Conservation (phyloP, 306 rosid species). For the Ochetophila trinervis region DNA sequence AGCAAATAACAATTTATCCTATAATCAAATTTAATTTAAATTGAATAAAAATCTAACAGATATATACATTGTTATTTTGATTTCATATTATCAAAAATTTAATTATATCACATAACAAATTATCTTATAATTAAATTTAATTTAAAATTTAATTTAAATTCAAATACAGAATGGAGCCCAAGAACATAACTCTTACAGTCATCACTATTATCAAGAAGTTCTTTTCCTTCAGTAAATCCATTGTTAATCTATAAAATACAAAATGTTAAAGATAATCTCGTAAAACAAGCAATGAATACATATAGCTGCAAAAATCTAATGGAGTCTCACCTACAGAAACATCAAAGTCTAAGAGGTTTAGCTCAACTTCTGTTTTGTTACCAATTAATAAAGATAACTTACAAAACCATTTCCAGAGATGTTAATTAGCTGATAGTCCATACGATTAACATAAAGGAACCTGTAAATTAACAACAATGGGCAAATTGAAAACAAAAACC, state of each 20-base stretch:
- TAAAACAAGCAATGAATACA: neutral
- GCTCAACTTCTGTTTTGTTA: neutral
- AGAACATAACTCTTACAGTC: too few relatives aligned
- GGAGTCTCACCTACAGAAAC: conserved; percentile 57
- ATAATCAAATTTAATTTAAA: too few relatives aligned
- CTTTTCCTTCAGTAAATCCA: conserved; percentile 70
- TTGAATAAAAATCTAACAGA: too few relatives aligned
- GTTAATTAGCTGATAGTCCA: conserved; percentile 70
- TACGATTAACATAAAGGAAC: conserved; percentile 73
- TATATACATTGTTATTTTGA: too few relatives aligned
- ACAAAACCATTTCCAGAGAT: conserved; percentile 80
- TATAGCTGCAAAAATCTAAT: too few relatives aligned
- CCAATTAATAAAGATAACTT: conserved; percentile 22
- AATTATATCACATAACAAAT: too few relatives aligned
- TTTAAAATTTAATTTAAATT: too few relatives aligned
- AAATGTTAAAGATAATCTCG: neutral
- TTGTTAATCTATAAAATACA: conserved; percentile 53
- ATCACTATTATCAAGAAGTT: too few relatives aligned
- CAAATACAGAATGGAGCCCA: too few relatives aligned
- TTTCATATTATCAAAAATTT: too few relatives aligned
- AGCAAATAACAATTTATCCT: too few relatives aligned
- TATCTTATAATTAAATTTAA: too few relatives aligned
- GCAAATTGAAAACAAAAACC: neutral
- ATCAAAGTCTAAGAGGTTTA: conserved; percentile 15
- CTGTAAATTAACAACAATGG: conserved; percentile 28